A percentile compares a stretch with the other conserved stretches of the same genome.
Conservation (phyloP, 1,284 basidiomycete genomes). For the Dichomitus squalens region DNA sequence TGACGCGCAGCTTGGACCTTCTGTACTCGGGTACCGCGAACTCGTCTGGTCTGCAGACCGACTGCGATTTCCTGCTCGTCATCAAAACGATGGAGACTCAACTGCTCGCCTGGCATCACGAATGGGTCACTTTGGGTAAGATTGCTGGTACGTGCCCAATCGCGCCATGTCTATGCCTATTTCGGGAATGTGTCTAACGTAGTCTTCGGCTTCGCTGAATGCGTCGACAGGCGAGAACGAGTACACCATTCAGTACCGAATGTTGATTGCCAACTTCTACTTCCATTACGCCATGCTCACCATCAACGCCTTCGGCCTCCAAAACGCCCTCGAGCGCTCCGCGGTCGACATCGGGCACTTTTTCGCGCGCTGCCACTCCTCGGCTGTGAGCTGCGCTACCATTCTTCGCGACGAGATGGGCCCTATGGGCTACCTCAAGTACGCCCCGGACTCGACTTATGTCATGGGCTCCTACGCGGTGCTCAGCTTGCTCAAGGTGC, state of each 20-base stretch:
- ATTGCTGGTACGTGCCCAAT: conserved; percentile 5
- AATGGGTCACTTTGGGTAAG: conserved; percentile 50
- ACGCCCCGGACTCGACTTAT: conserved; percentile 90
- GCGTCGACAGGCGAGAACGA: conserved; percentile 26
- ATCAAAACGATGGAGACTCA: conserved; percentile 87
- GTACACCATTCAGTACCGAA: conserved; percentile 45
- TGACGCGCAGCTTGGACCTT: conserved; percentile 88
- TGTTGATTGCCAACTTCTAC: conserved; percentile 71
- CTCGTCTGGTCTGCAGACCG: conserved; percentile 82
- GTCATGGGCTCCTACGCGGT: conserved; percentile 91
- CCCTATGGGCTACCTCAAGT: conserved; percentile 77
- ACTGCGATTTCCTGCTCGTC: conserved; percentile 85
- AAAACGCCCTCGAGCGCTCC: conserved; percentile 85
- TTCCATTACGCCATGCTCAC: conserved; percentile 86
- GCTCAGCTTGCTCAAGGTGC: conserved; percentile 84
- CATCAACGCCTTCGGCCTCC: conserved; percentile 93
- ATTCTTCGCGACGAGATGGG: conserved; percentile 77
- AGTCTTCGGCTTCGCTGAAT: background rate
- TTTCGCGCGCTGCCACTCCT: conserved; percentile 80
- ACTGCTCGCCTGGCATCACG: conserved; percentile 67
- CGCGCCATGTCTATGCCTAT: background rate
- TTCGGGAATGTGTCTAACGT: conserved; percentile 8
- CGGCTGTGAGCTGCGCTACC: conserved; percentile 71
- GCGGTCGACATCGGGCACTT: conserved; percentile 83
- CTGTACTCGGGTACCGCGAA: conserved; percentile 85